A percentile compares a stretch with the other conserved stretches of the same genome.
These are phyloP conservation scores for Hyphopichia fennica DNA, from an alignment of 1,139 yeast species.

Conservation along the genomic window DNA sequence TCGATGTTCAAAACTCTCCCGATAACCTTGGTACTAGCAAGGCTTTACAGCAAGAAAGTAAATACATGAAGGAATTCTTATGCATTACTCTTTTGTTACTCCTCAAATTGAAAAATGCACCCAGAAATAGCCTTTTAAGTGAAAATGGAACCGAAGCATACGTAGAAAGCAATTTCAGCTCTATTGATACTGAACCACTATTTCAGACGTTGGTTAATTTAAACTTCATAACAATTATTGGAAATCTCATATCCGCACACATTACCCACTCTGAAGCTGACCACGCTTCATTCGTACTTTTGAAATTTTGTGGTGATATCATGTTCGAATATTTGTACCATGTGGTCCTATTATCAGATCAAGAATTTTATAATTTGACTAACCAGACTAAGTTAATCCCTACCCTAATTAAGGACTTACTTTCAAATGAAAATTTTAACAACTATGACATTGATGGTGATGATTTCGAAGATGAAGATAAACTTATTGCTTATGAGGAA, in stretches of 20 bases:
- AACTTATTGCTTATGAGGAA: conserved; percentile 64
- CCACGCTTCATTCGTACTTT: conserved; percentile 30
- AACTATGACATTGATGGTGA: conserved; percentile 36
- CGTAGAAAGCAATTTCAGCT: not conserved
- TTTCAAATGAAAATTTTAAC: conserved; percentile 49
- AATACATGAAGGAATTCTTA: conserved; percentile 35
- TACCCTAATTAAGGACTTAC: conserved; percentile 50
- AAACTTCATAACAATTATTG: conserved; percentile 47
- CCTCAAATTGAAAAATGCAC: conserved; percentile 32
- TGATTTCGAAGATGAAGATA: conserved; percentile 57
- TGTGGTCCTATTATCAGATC: conserved; percentile 33
- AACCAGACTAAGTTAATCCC: conserved; percentile 27
- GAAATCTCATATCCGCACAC: conserved; percentile 33
- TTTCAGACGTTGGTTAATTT: conserved; percentile 37
- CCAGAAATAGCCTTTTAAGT: conserved; percentile 12
- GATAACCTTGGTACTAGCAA: conserved; percentile 1
- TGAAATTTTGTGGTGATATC: conserved; percentile 44
- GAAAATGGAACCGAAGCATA: conserved; percentile 2
- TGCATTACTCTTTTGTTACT: conserved; percentile 36
- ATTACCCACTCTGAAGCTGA: conserved; percentile 18
- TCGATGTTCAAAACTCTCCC: conserved; percentile 17
- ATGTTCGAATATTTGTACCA: conserved; percentile 45
- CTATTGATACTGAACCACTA: conserved; percentile 21
- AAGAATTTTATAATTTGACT: conserved; percentile 33
- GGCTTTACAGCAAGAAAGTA: conserved; percentile 16